These are phyloP conservation scores for Corylus heterophylla DNA, from an alignment of 306 rosid species.

Conservation along the genomic window DNA sequence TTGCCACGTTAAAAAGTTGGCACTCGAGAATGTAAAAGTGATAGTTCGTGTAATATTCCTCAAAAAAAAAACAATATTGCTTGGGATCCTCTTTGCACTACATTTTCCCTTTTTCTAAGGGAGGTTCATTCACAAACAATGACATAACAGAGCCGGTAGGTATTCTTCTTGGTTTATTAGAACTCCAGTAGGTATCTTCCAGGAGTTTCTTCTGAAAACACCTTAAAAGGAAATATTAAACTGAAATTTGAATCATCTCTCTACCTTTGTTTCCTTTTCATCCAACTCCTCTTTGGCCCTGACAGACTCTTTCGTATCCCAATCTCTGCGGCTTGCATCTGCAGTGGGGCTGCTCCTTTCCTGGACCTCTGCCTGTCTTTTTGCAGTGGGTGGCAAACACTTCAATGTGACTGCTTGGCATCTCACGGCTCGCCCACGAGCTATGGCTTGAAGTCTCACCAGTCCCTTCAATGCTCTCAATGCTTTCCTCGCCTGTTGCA, in stretches of 20 bases:
- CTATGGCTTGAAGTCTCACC: constrained; percentile 76
- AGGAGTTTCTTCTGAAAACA: not conserved
- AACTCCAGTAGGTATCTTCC: constrained; percentile 1
- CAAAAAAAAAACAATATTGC: too few relatives aligned
- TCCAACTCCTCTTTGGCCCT: constrained; percentile 44
- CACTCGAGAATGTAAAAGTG: too few relatives aligned
- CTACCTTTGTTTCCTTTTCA: constrained; percentile 49
- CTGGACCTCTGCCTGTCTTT: constrained; percentile 25
- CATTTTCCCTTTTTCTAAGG: not conserved
- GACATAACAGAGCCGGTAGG: not conserved
- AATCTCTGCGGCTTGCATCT: constrained; percentile 22
- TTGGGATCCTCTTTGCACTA: too few relatives aligned
- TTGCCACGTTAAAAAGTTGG: too few relatives aligned
- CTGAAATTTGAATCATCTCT: not conserved
- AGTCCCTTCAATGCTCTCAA: constrained; percentile 78
- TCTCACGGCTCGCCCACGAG: constrained; percentile 81
- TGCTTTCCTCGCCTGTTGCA: constrained; percentile 84
- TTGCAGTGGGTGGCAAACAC: constrained; percentile 30
- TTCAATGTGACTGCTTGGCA: constrained; percentile 42
- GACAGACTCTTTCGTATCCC: constrained; percentile 28
- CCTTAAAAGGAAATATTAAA: not conserved
- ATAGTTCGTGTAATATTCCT: too few relatives aligned
- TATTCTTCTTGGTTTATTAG: not conserved
- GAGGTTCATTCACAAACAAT: not conserved
- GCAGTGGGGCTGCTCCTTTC: constrained; percentile 30